Evolutionary conservation across 2,329 filamentous ascomycete species (phyloP), one percentile per base, ranked within the genome.

Genomic region (Pseudonectria buxi): DNA sequence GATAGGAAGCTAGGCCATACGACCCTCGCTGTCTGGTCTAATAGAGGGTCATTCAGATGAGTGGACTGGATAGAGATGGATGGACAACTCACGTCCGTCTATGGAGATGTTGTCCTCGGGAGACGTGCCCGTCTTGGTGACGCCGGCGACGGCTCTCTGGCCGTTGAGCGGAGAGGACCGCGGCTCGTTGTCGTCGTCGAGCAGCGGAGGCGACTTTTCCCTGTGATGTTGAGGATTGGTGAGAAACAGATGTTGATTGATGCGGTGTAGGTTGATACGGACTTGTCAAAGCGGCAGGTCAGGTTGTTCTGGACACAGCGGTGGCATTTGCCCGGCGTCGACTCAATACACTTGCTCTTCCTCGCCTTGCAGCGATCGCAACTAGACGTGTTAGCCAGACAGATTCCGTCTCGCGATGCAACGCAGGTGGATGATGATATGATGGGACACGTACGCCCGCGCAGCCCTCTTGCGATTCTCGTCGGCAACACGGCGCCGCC

Each of bases 341-440:
- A 47, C 38, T 57, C 54, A 24, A 61, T 51, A 28, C 59, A 61
- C 36, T 54, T 58, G 34, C 55, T 60, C 37, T 62, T 62, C 14
- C 59, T 44, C 6, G 49, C 44, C 36, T 62, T 62, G 36, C 59
- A 62, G 14, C 48, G 53, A 33, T 55, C 48, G 35, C 59, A 62
- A 24, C 46, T 49, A 24, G 7, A 7, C 3, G 7, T 3, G 14
- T 28, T 14, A 34, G 27, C 41, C 22, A 37, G 24, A 13, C 18
- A 13, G 26, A n/a, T 4, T 14, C n/a, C 10, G n/a, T n/a, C 24
- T n/a, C n/a, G n/a, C n/a, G 18, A 14, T 13, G 28, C 7, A 14
- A 14, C 2, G 9, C 12, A 29, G 15, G 13, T 6, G 5, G 14
- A 27, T 27, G 14, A 27, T 14, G 26, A 10, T 6, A 6, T 27